Conservation (phyloP, 2,329 filamentous ascomycete species). For the Aspergillus unguis region DNA sequence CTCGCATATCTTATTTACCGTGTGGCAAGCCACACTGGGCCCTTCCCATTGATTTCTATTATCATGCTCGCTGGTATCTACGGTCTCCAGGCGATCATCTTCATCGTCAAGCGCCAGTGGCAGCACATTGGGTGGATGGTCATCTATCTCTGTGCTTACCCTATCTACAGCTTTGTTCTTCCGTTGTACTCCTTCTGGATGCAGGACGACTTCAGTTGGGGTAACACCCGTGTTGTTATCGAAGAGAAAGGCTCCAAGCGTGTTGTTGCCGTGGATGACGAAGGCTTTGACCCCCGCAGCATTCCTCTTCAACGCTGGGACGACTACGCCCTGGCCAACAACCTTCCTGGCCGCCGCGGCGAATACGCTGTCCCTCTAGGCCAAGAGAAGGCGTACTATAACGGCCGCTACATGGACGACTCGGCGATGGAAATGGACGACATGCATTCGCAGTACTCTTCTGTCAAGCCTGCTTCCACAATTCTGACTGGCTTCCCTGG, state of each 20-base stretch:
- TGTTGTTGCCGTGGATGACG: conserved; percentile 78
- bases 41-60: conserved; percentile 82
- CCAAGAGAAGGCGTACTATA: conserved; percentile 57
- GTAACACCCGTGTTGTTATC: conserved; percentile 95
- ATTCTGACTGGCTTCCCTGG: conserved; percentile 79
- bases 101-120: conserved; percentile 96
- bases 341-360: conserved; percentile 85
- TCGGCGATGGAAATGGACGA: conserved; percentile 92
- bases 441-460: conserved; percentile 94
- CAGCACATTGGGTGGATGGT: conserved; percentile 90
- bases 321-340: conserved; percentile 84
- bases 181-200: conserved; percentile 99
- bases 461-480: conserved; percentile 78
- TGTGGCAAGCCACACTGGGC: conserved; percentile 65
- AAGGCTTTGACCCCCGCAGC: conserved; percentile 83
- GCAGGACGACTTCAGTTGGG: conserved; percentile 98
- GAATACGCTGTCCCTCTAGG: conserved; percentile 52
- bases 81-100: conserved; percentile 91
- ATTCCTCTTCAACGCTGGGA: conserved; percentile 97
- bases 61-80: conserved; percentile 88
- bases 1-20: conserved; percentile 82
- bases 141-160: conserved; percentile 94
- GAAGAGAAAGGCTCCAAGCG: conserved; percentile 90
- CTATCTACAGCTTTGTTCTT: conserved; percentile 85
- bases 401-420: conserved; percentile 67